Conservation (phyloP, 345 rosid species). For the Eucalyptus sp. region DNA sequence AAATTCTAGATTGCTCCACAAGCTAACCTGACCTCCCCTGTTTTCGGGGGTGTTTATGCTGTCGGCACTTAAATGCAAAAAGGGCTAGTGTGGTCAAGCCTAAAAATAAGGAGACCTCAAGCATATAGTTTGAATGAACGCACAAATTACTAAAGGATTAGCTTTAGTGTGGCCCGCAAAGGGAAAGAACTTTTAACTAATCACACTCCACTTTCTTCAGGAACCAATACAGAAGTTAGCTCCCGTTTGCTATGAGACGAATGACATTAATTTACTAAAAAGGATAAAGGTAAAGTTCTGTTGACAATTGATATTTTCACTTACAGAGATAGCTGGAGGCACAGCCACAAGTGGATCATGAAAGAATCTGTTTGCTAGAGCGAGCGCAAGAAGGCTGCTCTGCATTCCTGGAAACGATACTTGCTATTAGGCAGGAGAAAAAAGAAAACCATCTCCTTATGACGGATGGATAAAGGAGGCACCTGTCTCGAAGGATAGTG, state of each 20-base stretch:
- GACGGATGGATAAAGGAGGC: background rate
- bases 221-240: background rate
- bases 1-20: background rate
- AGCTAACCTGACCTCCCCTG: background rate
- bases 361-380: constrained; percentile 87
- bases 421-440: background rate
- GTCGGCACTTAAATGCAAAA: background rate
- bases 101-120: background rate
- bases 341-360: constrained; percentile 87
- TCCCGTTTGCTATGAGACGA: background rate
- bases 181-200: background rate
- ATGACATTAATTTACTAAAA: background rate
- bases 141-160: background rate
- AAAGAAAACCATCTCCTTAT: background rate
- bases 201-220: background rate
- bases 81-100: background rate
- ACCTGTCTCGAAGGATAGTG: constrained; percentile 86
- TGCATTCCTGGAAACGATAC: constrained; percentile 64
- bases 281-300: background rate
- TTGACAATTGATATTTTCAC: background rate
- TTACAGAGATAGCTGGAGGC: constrained; percentile 87
- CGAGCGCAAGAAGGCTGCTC: constrained; percentile 91
- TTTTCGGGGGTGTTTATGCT: background rate
- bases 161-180: background rate
- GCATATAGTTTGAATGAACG: background rate